phyloP scores from a whole-genome alignment of 768 basidiomycete species.

The Termitomyces sp. region DNA sequence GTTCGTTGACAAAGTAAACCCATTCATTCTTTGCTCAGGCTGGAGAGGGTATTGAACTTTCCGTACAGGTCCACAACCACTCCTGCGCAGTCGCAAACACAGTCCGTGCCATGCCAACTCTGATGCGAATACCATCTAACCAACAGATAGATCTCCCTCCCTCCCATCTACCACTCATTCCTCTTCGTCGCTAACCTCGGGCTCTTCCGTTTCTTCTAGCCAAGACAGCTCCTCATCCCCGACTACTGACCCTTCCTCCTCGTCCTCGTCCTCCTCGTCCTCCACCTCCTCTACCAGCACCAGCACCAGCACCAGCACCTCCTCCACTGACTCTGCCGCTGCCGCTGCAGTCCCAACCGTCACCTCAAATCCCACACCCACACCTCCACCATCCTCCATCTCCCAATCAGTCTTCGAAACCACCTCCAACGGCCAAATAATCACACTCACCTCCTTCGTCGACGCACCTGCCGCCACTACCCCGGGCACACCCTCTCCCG shows the following conservation, averaged over 20 bases:
- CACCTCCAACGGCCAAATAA: slow-evolving; percentile 24
- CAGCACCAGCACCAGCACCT: neutral
- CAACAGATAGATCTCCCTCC: neutral
- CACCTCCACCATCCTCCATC: slow-evolving; percentile 6
- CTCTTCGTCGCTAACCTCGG: neutral
- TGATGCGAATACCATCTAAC: neutral
- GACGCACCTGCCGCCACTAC: slow-evolving; percentile 23
- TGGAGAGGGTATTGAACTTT: neutral
- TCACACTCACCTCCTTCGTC: slow-evolving; percentile 25
- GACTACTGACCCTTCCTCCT: slow-evolving; percentile 1
- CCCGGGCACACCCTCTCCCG: slow-evolving; percentile 13
- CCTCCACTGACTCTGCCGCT: slow-evolving; percentile 10
- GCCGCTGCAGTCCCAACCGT: slow-evolving; percentile 7
- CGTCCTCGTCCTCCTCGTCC: slow-evolving; percentile 5
- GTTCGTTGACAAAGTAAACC: neutral
- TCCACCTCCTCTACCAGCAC: slow-evolving; percentile 5
- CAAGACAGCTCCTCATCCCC: neutral
- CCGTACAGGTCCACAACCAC: neutral
- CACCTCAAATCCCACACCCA: slow-evolving; percentile 9
- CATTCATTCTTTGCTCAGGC: neutral
- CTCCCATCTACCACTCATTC: neutral
- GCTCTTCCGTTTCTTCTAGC: neutral
- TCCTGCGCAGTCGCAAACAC: slow-evolving; percentile 1
- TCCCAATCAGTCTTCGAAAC: slow-evolving; percentile 16
- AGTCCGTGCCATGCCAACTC: neutral